Base-by-base conservation (phyloP, 164 flowering plant species). In the Piper betle region DNA sequence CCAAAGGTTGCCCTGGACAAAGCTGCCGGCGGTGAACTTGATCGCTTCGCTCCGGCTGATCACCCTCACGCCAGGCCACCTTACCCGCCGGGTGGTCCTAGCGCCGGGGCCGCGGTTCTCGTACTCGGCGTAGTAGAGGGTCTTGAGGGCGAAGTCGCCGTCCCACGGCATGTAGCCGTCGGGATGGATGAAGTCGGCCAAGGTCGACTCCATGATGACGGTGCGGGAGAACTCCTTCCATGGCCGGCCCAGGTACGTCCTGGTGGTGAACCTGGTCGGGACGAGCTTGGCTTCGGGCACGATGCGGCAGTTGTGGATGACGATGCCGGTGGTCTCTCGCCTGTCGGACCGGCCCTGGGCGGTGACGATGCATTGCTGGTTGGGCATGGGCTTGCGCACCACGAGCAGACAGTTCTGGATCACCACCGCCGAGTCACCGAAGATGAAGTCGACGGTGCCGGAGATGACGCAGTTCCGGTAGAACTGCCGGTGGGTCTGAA, bases 381-480 rank as follows among this genome's bases (percentile, higher is more conserved):
- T 66, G 66, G 70, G 76, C 77, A 70, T 69, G 3, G 81, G 81
- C 68, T 68, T 74, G 57, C 85, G 58, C 11, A 72, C 78, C 2
- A 83, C 69, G 59, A 83, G 71, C 63, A 64, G 40, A 4, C 74
- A 68, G 69, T 81, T 83, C 55, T 81, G 84, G 59, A 81, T 58
- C 12, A 81, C 53, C 0, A 78, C 53, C 6, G 78, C 17, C 5
- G 74, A 66, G 39, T 79, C 79, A 0, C 87, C 87, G 53, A 83
- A 79, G 37, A 83, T 81, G 77, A 83, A 81, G 41, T 83, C 85
- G 1, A 83, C 68, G 46, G 87, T 81, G 64, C 87, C 85, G 6
- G 87, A 79, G 53, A 83, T 73, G 69, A 76, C 77, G n/a, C 83
- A 80, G 68, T 78, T 75, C 12, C 80, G 62, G 62, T 82, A 80